These are phyloP conservation scores for Chaetomium fimeti DNA, from an alignment of 495 filamentous ascomycete genomes.

Conservation along the genomic window DNA sequence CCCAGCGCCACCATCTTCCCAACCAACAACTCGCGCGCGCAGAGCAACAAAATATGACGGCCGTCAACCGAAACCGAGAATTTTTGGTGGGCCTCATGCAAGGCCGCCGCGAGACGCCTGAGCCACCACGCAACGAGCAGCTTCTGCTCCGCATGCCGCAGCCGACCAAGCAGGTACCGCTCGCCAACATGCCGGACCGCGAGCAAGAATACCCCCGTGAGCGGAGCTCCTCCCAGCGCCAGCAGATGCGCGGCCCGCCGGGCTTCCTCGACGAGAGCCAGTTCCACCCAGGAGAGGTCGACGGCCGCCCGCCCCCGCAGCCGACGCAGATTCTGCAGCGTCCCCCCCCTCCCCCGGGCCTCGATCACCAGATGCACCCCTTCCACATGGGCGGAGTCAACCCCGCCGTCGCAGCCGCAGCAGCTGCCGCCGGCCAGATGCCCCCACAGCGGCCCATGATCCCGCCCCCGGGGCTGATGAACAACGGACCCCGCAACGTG, in stretches of 20 bases:
- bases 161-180: constrained; percentile 34
- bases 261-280: constrained; percentile 46
- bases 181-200: constrained; percentile 39
- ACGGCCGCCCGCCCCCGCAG: constrained; percentile 36
- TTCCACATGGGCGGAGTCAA: constrained; percentile 42
- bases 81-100: constrained; percentile 59
- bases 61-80: constrained; percentile 51
- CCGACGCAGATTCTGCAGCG: constrained; percentile 58
- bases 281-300: constrained; percentile 44
- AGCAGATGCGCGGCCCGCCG: constrained; percentile 38
- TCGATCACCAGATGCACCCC: constrained; percentile 51
- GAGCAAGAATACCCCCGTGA: constrained; percentile 46
- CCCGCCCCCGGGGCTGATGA: constrained; percentile 52
- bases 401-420: constrained; percentile 16
- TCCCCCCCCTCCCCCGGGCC: constrained; percentile 51
- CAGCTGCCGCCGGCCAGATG: constrained; percentile 31
- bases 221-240: constrained; percentile 30
- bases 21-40: constrained; percentile 40
- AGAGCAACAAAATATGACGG: constrained; percentile 41
- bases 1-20: constrained; percentile 48
- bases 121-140: constrained; percentile 46
- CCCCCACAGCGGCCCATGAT: constrained; percentile 49
- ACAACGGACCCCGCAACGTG: constrained; percentile 43
- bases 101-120: constrained; percentile 43
- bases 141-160: constrained; percentile 34